Evolutionary conservation across 176 grass and related monocot species (phyloP).

Genomic region (Alloteropsis semialata): DNA sequence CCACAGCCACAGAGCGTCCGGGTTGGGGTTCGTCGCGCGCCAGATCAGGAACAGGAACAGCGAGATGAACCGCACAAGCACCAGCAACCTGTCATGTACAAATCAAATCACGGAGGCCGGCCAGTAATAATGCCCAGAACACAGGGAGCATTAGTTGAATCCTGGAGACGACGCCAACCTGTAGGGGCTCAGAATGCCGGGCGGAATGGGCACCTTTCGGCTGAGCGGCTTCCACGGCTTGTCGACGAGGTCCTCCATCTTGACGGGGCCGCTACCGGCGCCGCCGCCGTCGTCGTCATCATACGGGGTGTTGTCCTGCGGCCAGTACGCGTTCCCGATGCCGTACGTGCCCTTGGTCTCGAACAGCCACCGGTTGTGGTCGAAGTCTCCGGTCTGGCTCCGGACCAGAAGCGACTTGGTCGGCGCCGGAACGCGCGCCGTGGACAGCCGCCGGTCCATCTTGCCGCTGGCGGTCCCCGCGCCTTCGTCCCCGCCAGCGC

Average conservation of each 20-base stretch:
- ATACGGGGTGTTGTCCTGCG: constrained; percentile 39
- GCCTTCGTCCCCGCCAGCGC: constrained; percentile 22
- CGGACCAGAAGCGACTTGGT: constrained; percentile 67
- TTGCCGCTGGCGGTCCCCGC: constrained; percentile 13
- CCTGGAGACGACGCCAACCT: not conserved
- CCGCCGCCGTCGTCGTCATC: constrained; percentile 17
- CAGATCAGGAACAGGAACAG: constrained; percentile 60
- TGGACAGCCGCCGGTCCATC: constrained; percentile 51
- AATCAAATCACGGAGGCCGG: not conserved
- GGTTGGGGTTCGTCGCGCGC: constrained; percentile 68
- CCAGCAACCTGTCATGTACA: constrained; percentile 38
- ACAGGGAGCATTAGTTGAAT: not conserved
- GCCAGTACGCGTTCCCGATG: constrained; percentile 78
- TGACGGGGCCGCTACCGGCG: constrained; percentile 10
- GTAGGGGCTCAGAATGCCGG: constrained; percentile 63
- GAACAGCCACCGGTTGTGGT: constrained; percentile 90
- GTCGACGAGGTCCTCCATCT: constrained; percentile 62
- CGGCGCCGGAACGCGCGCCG: constrained; percentile 22
- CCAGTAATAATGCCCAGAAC: not conserved
- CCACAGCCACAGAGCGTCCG: constrained; percentile 76
- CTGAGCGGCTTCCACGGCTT: constrained; percentile 77
- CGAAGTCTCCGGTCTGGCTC: constrained; percentile 70
- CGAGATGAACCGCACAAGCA: constrained; percentile 59
- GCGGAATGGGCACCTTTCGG: constrained; percentile 54
- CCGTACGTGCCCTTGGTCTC: constrained; percentile 83